Conservation (phyloP, 805 yeast genomes). For the Cyberlindnera amylophila region DNA sequence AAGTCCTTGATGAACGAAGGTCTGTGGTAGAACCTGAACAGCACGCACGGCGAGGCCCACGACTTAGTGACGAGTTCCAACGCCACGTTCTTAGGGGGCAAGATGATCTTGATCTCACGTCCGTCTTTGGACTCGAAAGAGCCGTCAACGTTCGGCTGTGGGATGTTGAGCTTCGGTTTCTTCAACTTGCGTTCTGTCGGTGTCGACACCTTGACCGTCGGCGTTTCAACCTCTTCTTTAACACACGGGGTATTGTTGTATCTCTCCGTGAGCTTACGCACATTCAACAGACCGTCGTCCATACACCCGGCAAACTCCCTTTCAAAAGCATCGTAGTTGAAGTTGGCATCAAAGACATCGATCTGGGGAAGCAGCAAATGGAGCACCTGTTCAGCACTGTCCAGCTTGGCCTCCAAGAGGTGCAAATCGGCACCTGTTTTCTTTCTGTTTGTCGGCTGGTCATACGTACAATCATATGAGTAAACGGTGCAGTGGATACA, state of each 20-base stretch:
- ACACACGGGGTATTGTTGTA: constrained; percentile 12
- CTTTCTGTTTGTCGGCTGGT: constrained; percentile 50
- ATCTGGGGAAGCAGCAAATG: constrained; percentile 36
- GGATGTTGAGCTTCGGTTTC: constrained; percentile 17
- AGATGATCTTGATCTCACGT: constrained; percentile 54
- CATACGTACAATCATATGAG: constrained; percentile 78
- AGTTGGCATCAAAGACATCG: constrained; percentile 31
- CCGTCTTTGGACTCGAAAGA: constrained; percentile 35
- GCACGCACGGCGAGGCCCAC: constrained; percentile 83
- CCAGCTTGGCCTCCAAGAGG: constrained; percentile 33
- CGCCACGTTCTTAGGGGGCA: constrained; percentile 76
- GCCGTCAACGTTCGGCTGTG: constrained; percentile 35
- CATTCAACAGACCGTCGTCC: neutral
- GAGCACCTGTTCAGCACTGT: constrained; percentile 33
- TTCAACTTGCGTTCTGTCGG: constrained; percentile 9
- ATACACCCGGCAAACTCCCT: constrained; percentile 8
- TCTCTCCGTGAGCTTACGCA: constrained; percentile 8
- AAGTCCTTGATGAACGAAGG: constrained; percentile 75
- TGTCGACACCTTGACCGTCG: too few relatives aligned
- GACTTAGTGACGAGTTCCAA: constrained; percentile 66
- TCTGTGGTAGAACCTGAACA: constrained; percentile 81
- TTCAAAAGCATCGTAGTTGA: constrained; percentile 28
- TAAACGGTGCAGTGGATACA: constrained; percentile 81
- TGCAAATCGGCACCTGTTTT: constrained; percentile 31
- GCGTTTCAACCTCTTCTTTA: constrained; percentile 9